phyloP scores from a whole-genome alignment of 139 green algal species.

The Edaphochlamys debaryana region DNA sequence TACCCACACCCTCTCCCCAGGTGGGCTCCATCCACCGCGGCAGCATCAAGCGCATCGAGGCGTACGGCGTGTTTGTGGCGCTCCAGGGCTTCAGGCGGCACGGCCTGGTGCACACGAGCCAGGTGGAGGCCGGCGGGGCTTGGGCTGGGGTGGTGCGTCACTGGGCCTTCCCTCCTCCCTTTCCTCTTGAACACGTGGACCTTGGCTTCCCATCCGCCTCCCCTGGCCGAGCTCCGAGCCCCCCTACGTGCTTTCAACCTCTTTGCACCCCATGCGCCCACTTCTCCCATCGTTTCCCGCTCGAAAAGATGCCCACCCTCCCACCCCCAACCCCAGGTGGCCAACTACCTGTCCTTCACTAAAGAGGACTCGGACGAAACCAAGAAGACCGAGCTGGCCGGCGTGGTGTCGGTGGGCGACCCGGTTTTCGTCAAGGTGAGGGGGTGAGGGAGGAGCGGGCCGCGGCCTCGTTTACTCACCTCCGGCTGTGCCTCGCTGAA shows the following conservation, averaged over 20 bases:
- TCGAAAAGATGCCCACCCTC: too few species aligned
- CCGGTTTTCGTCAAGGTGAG: constrained; percentile 62
- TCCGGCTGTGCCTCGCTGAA: too few species aligned
- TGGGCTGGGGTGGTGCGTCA: background rate
- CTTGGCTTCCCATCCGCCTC: too few species aligned
- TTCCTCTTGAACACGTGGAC: too few species aligned
- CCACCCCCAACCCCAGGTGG: constrained; percentile 50
- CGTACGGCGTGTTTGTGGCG: constrained; percentile 81
- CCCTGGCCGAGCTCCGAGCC: too few species aligned
- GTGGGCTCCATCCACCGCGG: constrained; percentile 61
- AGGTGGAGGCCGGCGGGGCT: constrained; percentile 52
- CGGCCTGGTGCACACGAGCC: constrained; percentile 71
- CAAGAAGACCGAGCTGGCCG: constrained; percentile 69
- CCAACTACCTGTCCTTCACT: constrained; percentile 64
- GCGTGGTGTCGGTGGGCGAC: constrained; percentile 67
- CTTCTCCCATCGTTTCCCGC: too few species aligned
- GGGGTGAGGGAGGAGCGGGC: too few species aligned
- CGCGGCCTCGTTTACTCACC: too few species aligned
- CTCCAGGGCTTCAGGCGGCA: constrained; percentile 70
- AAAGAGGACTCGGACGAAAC: constrained; percentile 72
- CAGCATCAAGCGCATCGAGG: constrained; percentile 69
- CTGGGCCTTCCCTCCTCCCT: background rate
- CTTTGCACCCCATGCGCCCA: too few species aligned
- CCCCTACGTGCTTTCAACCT: too few species aligned
- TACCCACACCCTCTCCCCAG: too few species aligned